Conservation (phyloP, 2,329 filamentous ascomycete genomes). For the Esteya vermicola region DNA sequence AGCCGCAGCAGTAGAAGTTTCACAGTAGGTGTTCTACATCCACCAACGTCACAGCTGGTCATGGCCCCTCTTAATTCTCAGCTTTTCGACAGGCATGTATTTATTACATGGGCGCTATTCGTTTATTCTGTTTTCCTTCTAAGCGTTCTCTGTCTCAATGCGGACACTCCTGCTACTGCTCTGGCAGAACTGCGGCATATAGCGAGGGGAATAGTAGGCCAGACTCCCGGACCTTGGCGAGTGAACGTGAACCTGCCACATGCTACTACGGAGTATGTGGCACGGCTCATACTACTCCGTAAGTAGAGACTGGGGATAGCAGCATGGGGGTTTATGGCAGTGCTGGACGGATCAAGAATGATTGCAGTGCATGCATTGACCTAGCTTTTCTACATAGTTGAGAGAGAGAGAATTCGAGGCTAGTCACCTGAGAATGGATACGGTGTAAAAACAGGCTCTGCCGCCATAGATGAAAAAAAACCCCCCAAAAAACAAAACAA, state of each 20-base stretch:
- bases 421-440: no score
- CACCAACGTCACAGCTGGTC: no score
- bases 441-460: no score
- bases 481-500: no score
- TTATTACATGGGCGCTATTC: neutral
- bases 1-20: no score
- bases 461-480: no score
- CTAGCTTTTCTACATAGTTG: no score
- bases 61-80: no score
- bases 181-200: neutral
- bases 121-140: neutral
- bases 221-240: neutral
- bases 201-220: neutral
- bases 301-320: no score
- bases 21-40: neutral
- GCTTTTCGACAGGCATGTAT: neutral
- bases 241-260: neutral
- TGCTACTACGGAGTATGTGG: no score
- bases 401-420: no score
- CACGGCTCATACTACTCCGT: slow-evolving; percentile 1
- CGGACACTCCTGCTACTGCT: neutral
- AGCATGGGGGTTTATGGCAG: neutral
- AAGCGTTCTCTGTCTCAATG: no score
- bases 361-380: neutral
- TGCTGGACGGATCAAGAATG: neutral